A percentile compares a stretch with the other conserved stretches of the same genome.
Conservation (phyloP, 2,329 filamentous ascomycete genomes). For the Calycina marina region DNA sequence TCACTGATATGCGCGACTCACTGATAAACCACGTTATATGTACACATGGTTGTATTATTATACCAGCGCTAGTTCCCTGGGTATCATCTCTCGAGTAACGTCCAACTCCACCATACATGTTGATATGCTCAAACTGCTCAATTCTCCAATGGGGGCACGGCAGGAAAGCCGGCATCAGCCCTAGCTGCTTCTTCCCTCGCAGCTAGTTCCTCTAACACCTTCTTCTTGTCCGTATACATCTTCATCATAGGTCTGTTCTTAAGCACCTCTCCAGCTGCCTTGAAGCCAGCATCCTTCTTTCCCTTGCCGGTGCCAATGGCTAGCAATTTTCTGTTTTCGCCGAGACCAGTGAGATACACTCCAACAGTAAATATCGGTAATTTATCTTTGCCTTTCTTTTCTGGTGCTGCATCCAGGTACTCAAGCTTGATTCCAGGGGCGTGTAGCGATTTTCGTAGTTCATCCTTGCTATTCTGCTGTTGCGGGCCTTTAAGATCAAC, state of each 20-base stretch:
- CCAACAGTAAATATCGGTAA: conserved; percentile 47
- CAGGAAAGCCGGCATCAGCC: conserved; percentile 1
- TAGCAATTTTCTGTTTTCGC: conserved; percentile 45
- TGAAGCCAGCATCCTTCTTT: conserved; percentile 55
- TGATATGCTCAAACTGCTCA: too few relatives aligned
- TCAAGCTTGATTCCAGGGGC: conserved; percentile 39
- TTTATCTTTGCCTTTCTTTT: conserved; percentile 38
- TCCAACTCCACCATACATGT: conserved; percentile 1
- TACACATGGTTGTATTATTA: too few relatives aligned
- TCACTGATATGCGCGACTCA: too few relatives aligned
- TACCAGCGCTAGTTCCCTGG: too few relatives aligned
- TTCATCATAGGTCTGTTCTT: conserved; percentile 46
- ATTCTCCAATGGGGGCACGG: too few relatives aligned
- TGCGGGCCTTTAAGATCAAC: not conserved
- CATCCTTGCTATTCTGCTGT: conserved; percentile 33
- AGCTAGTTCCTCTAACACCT: conserved; percentile 27
- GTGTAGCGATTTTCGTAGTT: conserved; percentile 35
- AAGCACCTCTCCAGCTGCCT: conserved; percentile 49
- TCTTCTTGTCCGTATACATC: conserved; percentile 31
- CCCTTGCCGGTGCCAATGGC: conserved; percentile 48
- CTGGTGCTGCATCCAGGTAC: conserved; percentile 42
- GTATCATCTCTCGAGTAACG: conserved; percentile 1
- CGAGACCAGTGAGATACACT: conserved; percentile 53
- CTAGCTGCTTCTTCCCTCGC: conserved; percentile 15
- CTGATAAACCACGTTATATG: too few relatives aligned